Percentiles rank a stretch among this genome's conserved stretches.
Evolutionary conservation across 441 rosid species (phyloP).

Genomic region (Euphorbia celastroides): DNA sequence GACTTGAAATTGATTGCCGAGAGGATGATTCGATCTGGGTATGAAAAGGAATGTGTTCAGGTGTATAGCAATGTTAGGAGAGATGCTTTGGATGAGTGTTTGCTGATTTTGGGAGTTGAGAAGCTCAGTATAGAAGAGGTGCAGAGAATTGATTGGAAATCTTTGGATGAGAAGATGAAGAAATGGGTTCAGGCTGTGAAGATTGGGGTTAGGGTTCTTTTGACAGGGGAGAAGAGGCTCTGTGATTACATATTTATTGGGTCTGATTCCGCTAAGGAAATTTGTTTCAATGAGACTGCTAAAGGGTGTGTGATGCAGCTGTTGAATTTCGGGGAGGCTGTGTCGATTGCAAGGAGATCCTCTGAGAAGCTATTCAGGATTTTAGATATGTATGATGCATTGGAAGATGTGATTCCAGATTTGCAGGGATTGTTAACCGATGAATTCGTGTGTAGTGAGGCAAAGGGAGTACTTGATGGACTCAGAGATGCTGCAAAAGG

Average conservation of each 20-base stretch:
- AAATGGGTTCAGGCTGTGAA: conserved; percentile 92
- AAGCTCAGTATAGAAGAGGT: conserved; percentile 94
- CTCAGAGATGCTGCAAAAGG: conserved; percentile 74
- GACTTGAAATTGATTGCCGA: conserved; percentile 82
- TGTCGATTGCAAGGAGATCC: conserved; percentile 69
- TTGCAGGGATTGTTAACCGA: conserved; percentile 59
- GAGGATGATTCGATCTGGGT: conserved; percentile 78
- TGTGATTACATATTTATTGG: conserved; percentile 68
- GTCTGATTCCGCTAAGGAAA: conserved; percentile 51
- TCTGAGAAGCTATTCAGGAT: conserved; percentile 90
- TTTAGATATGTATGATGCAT: conserved; percentile 85
- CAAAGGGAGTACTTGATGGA: conserved; percentile 55
- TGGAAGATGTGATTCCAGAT: conserved; percentile 47
- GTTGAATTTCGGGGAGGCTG: conserved; percentile 90
- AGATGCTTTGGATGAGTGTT: conserved; percentile 79
- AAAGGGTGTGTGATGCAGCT: conserved; percentile 81
- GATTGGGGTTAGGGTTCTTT: conserved; percentile 59
- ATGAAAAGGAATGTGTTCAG: conserved; percentile 92
- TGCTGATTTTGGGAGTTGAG: conserved; percentile 75
- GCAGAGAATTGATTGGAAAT: conserved; percentile 82
- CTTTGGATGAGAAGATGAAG: conserved; percentile 97
- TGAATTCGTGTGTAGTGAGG: conserved; percentile 50
- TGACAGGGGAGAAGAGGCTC: conserved; percentile 76
- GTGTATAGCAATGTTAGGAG: conserved; percentile 71
- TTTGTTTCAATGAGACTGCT: conserved; percentile 78